phyloP scores from a whole-genome alignment of 805 yeast species.

The Suhomyces tanzawaensis region DNA sequence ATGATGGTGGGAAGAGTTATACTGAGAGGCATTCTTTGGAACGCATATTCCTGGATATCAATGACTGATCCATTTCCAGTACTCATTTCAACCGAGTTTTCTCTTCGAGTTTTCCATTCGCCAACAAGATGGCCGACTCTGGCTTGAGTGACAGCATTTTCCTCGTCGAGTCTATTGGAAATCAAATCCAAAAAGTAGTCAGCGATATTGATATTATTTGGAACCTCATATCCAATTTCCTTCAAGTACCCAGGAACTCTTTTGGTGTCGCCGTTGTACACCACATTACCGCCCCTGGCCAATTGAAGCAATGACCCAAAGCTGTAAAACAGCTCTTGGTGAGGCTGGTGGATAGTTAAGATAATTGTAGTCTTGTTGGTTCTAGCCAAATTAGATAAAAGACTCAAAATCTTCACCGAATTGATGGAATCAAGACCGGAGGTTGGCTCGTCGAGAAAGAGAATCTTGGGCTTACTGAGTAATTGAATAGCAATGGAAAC shows the following conservation, averaged over 20 bases:
- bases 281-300: slow-evolving; percentile 70
- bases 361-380: slow-evolving; percentile 64
- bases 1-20: slow-evolving; percentile 30
- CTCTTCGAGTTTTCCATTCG: slow-evolving; percentile 20
- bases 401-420: slow-evolving; percentile 61
- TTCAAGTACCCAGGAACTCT: slow-evolving; percentile 49
- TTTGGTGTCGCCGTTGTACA: slow-evolving; percentile 59
- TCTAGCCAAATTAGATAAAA: slow-evolving; percentile 54
- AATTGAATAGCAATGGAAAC: slow-evolving; percentile 81
- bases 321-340: slow-evolving; percentile 58
- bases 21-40: slow-evolving; percentile 18
- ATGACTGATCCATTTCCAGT: not conserved
- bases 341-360: slow-evolving; percentile 82
- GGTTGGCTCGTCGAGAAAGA: slow-evolving; percentile 84
- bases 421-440: slow-evolving; percentile 84
- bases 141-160: slow-evolving; percentile 15
- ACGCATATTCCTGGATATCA: not conserved
- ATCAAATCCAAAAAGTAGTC: slow-evolving; percentile 72
- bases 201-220: slow-evolving; percentile 64
- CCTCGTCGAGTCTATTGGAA: slow-evolving; percentile 40
- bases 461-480: slow-evolving; percentile 64
- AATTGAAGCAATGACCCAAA: slow-evolving; percentile 73
- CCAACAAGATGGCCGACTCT: slow-evolving; percentile 26
- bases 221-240: slow-evolving; percentile 52
- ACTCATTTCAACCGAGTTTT: not conserved